Conservation (phyloP, 1,284 basidiomycete species). For the Quambalaria eucalypti region DNA sequence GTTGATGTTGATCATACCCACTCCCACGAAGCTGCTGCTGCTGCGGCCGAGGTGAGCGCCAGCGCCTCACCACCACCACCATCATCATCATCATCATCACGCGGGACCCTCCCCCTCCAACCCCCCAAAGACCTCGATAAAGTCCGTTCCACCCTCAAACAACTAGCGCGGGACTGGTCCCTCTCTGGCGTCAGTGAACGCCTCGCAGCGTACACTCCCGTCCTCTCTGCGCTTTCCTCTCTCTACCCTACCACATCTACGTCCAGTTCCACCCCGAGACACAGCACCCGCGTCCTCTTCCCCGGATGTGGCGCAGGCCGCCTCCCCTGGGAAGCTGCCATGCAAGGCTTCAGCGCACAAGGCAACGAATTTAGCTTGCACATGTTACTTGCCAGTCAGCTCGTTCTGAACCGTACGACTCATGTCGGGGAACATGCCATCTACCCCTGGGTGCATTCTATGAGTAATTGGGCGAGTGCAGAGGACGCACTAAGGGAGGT, state of each 20-base stretch:
- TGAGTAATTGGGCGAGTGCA: conserved; percentile 36
- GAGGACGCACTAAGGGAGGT: conserved; percentile 33
- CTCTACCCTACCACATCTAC: no score
- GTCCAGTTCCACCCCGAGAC: neutral
- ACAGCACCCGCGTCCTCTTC: conserved; percentile 27
- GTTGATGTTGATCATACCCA: neutral
- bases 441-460: conserved; percentile 40
- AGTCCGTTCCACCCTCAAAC: conserved; percentile 42
- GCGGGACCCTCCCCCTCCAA: neutral
- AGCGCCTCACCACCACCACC: neutral
- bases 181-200: conserved; percentile 26
- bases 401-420: conserved; percentile 40
- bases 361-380: conserved; percentile 43
- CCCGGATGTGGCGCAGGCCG: conserved; percentile 42
- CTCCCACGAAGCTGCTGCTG: neutral
- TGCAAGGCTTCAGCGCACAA: conserved; percentile 31
- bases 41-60: neutral
- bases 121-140: conserved; percentile 32
- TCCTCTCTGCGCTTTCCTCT: conserved; percentile 24
- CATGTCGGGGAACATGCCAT: conserved; percentile 22
- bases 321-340: conserved; percentile 38
- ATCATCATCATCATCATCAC: neutral
- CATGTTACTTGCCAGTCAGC: conserved; percentile 44
- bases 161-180: conserved; percentile 44
- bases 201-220: conserved; percentile 26